Conservation (phyloP, 1,284 basidiomycete species). For the Puccinia polysora region DNA sequence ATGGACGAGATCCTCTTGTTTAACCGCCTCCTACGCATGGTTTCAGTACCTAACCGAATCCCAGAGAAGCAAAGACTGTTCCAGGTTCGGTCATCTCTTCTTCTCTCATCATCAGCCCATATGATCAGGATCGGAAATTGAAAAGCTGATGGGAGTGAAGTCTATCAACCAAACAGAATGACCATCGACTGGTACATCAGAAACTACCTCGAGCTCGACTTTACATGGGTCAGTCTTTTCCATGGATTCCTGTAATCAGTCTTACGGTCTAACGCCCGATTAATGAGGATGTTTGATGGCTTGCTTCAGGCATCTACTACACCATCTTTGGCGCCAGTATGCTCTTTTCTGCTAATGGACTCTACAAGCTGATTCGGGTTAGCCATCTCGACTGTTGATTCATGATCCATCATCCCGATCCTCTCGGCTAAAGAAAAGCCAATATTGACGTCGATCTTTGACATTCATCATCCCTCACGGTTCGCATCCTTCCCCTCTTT, state of each 20-base stretch:
- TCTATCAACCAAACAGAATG: slow-evolving; percentile 40
- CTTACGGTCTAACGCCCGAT: too few relatives aligned
- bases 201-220: slow-evolving; percentile 49
- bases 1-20: not conserved
- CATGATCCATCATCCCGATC: too few relatives aligned
- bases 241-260: too few relatives aligned
- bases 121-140: too few relatives aligned
- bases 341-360: slow-evolving; percentile 30
- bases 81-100: slow-evolving; percentile 19
- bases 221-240: slow-evolving; percentile 48
- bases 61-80: slow-evolving; percentile 42
- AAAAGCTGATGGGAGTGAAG: too few relatives aligned
- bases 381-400: too few relatives aligned
- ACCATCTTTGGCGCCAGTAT: slow-evolving; percentile 31
- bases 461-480: too few relatives aligned
- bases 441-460: too few relatives aligned
- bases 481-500: too few relatives aligned
- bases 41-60: slow-evolving; percentile 36
- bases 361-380: slow-evolving; percentile 37
- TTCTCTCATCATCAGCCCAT: too few relatives aligned
- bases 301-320: slow-evolving; percentile 30
- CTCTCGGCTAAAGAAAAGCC: too few relatives aligned
- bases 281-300: too few relatives aligned
- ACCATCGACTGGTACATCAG: slow-evolving; percentile 48
- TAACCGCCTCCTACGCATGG: not conserved